These are phyloP conservation scores for Aspergillus novoparasiticus DNA, from an alignment of 2,329 filamentous ascomycete species.

Conservation along the genomic window DNA sequence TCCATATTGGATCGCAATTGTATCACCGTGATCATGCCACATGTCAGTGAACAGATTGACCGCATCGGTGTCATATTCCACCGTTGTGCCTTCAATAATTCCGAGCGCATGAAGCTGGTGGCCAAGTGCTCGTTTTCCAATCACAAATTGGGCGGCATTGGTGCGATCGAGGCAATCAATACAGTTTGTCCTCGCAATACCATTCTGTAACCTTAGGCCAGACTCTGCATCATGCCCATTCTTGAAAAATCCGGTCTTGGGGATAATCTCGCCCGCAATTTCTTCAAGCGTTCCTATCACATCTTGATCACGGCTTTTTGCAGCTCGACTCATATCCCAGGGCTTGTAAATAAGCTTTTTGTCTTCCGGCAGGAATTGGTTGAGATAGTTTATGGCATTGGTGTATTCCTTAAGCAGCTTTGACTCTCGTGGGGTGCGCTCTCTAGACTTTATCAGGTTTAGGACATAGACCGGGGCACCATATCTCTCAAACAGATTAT, in stretches of 20 bases:
- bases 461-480: constrained; percentile 89
- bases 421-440: constrained; percentile 86
- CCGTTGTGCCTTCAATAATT: constrained; percentile 73
- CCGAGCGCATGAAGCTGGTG: constrained; percentile 91
- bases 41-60: constrained; percentile 97
- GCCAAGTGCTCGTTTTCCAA: constrained; percentile 90
- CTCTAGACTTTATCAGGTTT: constrained; percentile 86
- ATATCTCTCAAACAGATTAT: constrained; percentile 91
- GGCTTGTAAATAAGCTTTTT: constrained; percentile 92
- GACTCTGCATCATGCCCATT: constrained; percentile 76
- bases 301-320: constrained; percentile 88
- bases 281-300: constrained; percentile 89
- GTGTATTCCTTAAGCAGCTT: constrained; percentile 88
- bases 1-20: constrained; percentile 95
- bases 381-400: constrained; percentile 84
- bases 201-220: constrained; percentile 77
- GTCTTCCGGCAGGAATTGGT: constrained; percentile 82
- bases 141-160: constrained; percentile 96
- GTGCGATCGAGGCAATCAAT: constrained; percentile 97
- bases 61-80: constrained; percentile 93
- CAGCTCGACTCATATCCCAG: constrained; percentile 97
- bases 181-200: constrained; percentile 92
- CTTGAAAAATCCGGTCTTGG: constrained; percentile 88
- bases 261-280: constrained; percentile 85
- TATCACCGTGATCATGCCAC: constrained; percentile 97